Evolutionary conservation across 2,329 filamentous ascomycete genomes (phyloP), one percentile per base, ranked within the genome.

Genomic region (Xylariomycetidae sp.): DNA sequence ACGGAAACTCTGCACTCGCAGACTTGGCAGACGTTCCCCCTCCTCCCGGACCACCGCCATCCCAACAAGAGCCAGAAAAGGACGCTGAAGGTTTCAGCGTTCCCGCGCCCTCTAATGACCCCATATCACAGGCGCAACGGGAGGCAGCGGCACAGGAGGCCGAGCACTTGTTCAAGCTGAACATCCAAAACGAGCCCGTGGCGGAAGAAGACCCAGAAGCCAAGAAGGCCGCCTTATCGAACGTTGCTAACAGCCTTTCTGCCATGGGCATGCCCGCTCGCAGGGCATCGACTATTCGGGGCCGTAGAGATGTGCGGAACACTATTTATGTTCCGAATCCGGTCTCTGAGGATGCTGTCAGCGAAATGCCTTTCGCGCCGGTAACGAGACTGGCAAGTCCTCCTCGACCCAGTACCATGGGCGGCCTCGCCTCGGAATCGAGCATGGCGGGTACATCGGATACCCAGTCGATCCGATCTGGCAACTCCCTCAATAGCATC

Each of bases 391-490:
- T 59, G n/a, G 47, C 58, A 2, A 47, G 57, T 23, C 43, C 52
- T 42, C 54, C 63, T 35, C 62, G 60, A 47, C 57, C 70, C 8
- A 64, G 72, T 4, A 67, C 74, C 3, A 56, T 75, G 25, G 64
- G 70, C 24, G 65, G 72, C 3, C 61, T 82, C 25, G 69, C 79
- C 6, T 78, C 87, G 12, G 79, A 85, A 55, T 64, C 72, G 32
- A 69, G 74, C 64, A 54, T 70, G 19, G 63, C 70, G 2, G 70
- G 61, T 16, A 67, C 70, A 12, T 93, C 88, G 1, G 92, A 98
- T 57, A 88, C 85, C 3, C 87, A 90, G 35, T 96, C 92, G 1
- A 82, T 96, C 39, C 82, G 89, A 30, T 98, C 92, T 3, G 83
- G 84, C 2, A 85, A 86, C 43, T 94, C 88, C 2, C 64, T 90